These are phyloP conservation scores for Aspergillus sclerotiicarbonarius DNA, from an alignment of 495 filamentous ascomycete species.

Conservation along the genomic window DNA sequence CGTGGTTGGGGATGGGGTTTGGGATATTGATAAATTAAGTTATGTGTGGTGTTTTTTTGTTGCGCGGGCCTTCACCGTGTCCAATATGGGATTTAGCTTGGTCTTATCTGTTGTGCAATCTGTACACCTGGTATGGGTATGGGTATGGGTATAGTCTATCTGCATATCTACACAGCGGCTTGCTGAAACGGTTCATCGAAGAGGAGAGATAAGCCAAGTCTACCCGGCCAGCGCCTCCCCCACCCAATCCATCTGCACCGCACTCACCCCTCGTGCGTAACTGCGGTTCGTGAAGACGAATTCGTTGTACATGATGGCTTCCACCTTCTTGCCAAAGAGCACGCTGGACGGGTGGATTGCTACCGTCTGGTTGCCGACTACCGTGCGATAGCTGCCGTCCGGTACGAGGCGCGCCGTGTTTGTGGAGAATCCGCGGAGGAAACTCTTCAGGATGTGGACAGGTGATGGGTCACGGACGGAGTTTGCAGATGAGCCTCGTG, in stretches of 20 bases:
- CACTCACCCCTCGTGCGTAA: conserved; percentile 86
- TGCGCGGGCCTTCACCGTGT: too few relatives aligned
- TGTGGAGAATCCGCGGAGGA: conserved; percentile 74
- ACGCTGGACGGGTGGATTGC: conserved; percentile 87
- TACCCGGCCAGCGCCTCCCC: conserved; percentile 58
- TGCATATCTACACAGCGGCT: too few relatives aligned
- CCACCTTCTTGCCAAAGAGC: conserved; percentile 80
- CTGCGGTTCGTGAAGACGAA: conserved; percentile 92
- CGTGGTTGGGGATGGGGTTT: too few relatives aligned
- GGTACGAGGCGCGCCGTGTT: conserved; percentile 82
- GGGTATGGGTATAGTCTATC: too few relatives aligned
- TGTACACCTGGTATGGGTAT: too few relatives aligned
- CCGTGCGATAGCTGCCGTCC: conserved; percentile 82
- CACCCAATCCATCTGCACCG: conserved; percentile 85
- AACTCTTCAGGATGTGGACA: conserved; percentile 67
- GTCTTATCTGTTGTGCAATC: too few relatives aligned
- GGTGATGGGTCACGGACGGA: conserved; percentile 32
- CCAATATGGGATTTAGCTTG: too few relatives aligned
- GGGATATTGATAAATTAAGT: too few relatives aligned
- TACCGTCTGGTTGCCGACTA: conserved; percentile 79
- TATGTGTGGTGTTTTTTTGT: too few relatives aligned
- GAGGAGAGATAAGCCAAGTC: too few relatives aligned
- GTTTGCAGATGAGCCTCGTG: conserved; percentile 9
- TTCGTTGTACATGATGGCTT: conserved; percentile 95
- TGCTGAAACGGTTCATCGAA: too few relatives aligned